phyloP scores from a whole-genome alignment of 2,329 filamentous ascomycete genomes.

The Peltaster fructicola region DNA sequence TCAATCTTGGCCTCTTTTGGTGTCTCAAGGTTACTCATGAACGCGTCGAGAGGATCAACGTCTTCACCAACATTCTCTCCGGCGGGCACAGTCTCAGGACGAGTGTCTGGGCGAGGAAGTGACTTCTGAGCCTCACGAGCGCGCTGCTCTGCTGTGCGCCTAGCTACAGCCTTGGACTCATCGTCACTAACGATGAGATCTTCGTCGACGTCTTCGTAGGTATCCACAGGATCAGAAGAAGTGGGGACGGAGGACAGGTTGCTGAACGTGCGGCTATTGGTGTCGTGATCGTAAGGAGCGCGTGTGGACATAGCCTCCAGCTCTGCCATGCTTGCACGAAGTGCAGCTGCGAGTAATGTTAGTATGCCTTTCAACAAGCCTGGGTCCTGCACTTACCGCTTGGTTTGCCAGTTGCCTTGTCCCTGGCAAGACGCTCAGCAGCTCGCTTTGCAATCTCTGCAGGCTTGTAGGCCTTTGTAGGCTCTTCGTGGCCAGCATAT shows the following conservation, averaged over 20 bases:
- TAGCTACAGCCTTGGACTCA: constrained; percentile 67
- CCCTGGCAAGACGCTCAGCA: too few relatives aligned
- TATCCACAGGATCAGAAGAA: neutral
- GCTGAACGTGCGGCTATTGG: too few relatives aligned
- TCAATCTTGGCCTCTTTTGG: constrained; percentile 21
- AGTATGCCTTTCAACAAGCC: constrained; percentile 77
- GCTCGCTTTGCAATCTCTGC: too few relatives aligned
- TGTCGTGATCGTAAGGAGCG: constrained; percentile 31
- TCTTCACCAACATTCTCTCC: constrained; percentile 45
- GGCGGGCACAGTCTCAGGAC: neutral
- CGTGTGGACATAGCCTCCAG: constrained; percentile 28
- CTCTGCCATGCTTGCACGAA: too few relatives aligned
- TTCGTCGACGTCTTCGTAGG: constrained; percentile 45
- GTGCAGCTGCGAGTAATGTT: too few relatives aligned
- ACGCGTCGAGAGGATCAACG: constrained; percentile 85
- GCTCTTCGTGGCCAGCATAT: too few relatives aligned
- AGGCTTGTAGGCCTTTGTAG: too few relatives aligned
- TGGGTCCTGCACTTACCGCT: constrained; percentile 51
- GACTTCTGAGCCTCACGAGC: constrained; percentile 33
- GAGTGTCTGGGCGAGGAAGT: neutral
- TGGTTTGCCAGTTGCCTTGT: constrained; percentile 39
- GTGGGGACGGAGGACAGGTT: too few relatives aligned
- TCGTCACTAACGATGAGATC: constrained; percentile 71
- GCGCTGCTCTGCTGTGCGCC: constrained; percentile 64
- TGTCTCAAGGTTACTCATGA: constrained; percentile 60